Evolutionary conservation across 441 rosid genomes (phyloP).

Genomic region (Hypseocharis bilobata): DNA sequence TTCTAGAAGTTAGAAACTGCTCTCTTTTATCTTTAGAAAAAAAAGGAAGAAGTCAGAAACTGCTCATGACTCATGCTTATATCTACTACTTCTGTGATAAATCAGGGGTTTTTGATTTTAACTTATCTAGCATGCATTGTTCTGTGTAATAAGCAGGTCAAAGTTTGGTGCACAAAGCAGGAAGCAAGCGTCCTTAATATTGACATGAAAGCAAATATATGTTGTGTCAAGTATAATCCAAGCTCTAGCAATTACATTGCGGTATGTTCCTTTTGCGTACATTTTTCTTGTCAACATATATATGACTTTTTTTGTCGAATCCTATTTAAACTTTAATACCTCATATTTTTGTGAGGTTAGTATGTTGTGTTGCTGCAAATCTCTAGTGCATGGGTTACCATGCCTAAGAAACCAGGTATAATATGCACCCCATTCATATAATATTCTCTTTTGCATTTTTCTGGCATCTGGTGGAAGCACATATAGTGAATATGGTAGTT

Average conservation of each 20-base stretch:
- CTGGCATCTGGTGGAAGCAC: neutral
- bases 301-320: slow-evolving; percentile 9
- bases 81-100: slow-evolving; percentile 1
- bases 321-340: neutral
- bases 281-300: neutral
- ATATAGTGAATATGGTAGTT: neutral
- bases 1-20: too few species aligned
- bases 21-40: too few species aligned
- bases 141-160: slow-evolving; percentile 50
- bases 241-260: slow-evolving; percentile 90
- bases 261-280: slow-evolving; percentile 36
- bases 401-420: neutral
- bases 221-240: slow-evolving; percentile 97
- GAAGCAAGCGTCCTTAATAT: slow-evolving; percentile 91
- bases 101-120: slow-evolving; percentile 4
- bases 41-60: too few species aligned
- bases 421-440: neutral
- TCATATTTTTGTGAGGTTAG: neutral
- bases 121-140: slow-evolving; percentile 14
- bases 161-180: slow-evolving; percentile 95
- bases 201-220: slow-evolving; percentile 96
- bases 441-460: neutral
- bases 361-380: neutral
- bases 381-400: neutral
- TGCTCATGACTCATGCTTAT: neutral